Conservation (phyloP, 495 filamentous ascomycete genomes). For the Hypoxylon fragiforme region DNA sequence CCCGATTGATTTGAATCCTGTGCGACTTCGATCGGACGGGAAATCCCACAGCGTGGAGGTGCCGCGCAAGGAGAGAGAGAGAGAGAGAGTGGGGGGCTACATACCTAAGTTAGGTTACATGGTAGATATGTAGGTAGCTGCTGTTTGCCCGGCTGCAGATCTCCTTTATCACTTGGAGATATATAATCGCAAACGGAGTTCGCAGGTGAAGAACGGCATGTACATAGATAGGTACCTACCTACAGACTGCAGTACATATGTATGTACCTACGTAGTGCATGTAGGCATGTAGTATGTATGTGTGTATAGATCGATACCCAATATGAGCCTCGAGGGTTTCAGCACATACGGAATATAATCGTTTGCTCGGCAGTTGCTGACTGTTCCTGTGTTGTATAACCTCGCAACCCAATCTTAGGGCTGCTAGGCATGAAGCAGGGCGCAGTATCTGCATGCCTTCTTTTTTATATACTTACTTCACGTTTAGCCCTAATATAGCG, state of each 20-base stretch:
- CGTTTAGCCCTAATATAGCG: conserved; percentile 18
- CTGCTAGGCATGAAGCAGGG: conserved; percentile 26
- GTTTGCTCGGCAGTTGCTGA: too few relatives aligned
- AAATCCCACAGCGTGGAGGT: conserved; percentile 16
- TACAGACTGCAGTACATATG: not conserved
- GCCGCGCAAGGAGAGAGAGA: conserved; percentile 6
- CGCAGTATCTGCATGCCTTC: conserved; percentile 15
- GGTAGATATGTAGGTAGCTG: too few relatives aligned
- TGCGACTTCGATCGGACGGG: conserved; percentile 21
- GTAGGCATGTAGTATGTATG: too few relatives aligned
- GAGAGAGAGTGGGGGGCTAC: not conserved
- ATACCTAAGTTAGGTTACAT: too few relatives aligned
- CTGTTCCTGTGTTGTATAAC: conserved; percentile 4
- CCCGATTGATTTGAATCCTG: conserved; percentile 15
- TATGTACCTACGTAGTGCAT: not conserved
- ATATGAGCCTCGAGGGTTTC: not conserved
- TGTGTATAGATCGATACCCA: too few relatives aligned
- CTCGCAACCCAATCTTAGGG: too few relatives aligned
- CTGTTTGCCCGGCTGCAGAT: conserved; percentile 9
- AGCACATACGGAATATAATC: too few relatives aligned
- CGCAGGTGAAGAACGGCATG: too few relatives aligned
- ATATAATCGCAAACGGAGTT: conserved; percentile 13
- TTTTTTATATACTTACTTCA: not conserved
- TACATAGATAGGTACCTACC: too few relatives aligned
- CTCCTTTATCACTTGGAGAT: conserved; percentile 8